Evolutionary conservation across 345 rosid genomes (phyloP).

Genomic region (Streptanthus diversifolius): DNA sequence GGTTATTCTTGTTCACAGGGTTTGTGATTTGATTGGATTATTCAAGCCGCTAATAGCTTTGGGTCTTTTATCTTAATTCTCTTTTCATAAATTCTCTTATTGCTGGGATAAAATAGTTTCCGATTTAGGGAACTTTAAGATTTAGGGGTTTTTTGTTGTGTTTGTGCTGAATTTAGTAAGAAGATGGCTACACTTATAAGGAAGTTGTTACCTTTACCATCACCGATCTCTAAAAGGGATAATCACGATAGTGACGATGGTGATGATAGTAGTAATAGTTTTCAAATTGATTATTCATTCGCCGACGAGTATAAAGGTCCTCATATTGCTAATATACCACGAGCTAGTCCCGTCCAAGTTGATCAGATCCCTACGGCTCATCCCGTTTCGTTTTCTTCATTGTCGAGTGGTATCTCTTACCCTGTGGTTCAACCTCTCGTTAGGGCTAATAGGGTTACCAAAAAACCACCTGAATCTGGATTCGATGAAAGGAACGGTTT

Average conservation of each 20-base stretch:
- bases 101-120: neutral
- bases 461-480: conserved; percentile 19
- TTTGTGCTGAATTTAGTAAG: neutral
- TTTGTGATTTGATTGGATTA: conserved; percentile 7
- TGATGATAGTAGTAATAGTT: conserved; percentile 36
- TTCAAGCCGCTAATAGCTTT: conserved; percentile 2
- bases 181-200: conserved; percentile 53
- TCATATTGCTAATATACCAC: conserved; percentile 50
- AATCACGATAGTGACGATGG: conserved; percentile 26
- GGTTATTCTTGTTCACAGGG: conserved; percentile 1
- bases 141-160: neutral
- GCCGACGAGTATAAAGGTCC: conserved; percentile 78
- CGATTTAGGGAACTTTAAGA: conserved; percentile 4
- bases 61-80: neutral
- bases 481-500: conserved; percentile 8
- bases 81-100: conserved; percentile 4
- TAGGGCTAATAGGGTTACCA: conserved; percentile 28
- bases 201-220: conserved; percentile 47
- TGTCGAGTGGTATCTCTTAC: conserved; percentile 32
- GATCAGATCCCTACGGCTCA: conserved; percentile 60
- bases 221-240: conserved; percentile 27
- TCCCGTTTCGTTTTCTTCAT: conserved; percentile 39
- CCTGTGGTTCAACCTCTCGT: conserved; percentile 61
- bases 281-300: conserved; percentile 56
- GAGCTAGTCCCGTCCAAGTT: conserved; percentile 55